These are phyloP conservation scores for Sphaerostilbella broomeana DNA, from an alignment of 2,329 filamentous ascomycete genomes.

Conservation along the genomic window DNA sequence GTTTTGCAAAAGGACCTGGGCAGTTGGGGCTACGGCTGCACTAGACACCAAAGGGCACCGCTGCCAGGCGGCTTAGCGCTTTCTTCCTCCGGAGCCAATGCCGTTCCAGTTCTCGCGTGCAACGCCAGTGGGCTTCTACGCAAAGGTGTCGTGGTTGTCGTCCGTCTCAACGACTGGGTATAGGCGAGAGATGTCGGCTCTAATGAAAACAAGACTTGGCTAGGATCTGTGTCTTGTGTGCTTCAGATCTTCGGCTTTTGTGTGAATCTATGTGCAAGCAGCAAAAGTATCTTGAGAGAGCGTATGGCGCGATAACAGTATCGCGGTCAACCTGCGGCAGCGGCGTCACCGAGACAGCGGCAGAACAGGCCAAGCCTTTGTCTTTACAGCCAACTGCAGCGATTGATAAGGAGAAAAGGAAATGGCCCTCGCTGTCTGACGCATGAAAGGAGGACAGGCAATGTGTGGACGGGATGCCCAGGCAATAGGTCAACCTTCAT, in stretches of 20 bases:
- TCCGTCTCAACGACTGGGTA: no score
- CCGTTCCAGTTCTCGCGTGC: constrained; percentile 4
- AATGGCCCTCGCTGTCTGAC: constrained; percentile 8
- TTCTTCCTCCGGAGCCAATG: constrained; percentile 11
- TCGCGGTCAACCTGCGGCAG: constrained; percentile 1
- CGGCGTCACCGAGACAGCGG: constrained; percentile 12
- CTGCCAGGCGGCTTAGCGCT: constrained; percentile 13
- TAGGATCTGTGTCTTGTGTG: no score
- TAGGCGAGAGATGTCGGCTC: no score
- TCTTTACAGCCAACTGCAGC: constrained; percentile 1
- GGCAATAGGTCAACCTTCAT: constrained; percentile 4
- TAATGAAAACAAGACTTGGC: no score
- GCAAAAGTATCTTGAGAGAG: neutral
- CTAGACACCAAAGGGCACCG: constrained; percentile 18
- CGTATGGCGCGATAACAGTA: constrained; percentile 2
- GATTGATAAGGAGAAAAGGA: constrained; percentile 6
- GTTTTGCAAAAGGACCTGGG: constrained; percentile 22
- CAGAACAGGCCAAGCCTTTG: constrained; percentile 9
- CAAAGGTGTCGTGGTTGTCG: constrained; percentile 3
- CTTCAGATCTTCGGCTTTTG: constrained; percentile 11
- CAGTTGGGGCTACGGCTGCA: constrained; percentile 14
- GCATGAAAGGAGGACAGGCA: constrained; percentile 2
- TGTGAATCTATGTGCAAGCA: constrained; percentile 6
- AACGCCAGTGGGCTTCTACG: constrained; percentile 1
- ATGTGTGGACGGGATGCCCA: no score